A percentile compares a stretch with the other conserved stretches of the same genome.
Evolutionary conservation across 164 flowering plant genomes (phyloP).

Genomic region (Buxus sempervirens): DNA sequence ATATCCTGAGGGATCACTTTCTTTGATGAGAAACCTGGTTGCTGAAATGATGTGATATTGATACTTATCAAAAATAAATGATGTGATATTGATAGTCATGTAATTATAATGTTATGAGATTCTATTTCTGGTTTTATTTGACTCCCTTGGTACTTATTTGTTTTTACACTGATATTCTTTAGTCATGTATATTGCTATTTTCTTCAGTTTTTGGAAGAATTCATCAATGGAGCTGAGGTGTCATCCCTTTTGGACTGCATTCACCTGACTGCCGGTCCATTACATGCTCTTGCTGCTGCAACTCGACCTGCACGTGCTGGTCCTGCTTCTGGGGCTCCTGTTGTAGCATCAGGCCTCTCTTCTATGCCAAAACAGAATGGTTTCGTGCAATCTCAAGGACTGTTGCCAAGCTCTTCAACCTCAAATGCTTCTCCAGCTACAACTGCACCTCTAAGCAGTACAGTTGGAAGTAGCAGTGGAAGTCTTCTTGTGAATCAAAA

Average conservation of each 20-base stretch:
- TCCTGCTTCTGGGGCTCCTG: slow-evolving; percentile 71
- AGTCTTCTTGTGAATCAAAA: slow-evolving; percentile 54
- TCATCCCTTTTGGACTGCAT: slow-evolving; percentile 94
- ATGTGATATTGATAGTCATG: too few species aligned
- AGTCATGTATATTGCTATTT: too few species aligned
- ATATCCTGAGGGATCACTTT: too few species aligned
- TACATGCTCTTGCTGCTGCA: slow-evolving; percentile 95
- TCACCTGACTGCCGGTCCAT: slow-evolving; percentile 94
- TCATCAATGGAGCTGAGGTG: slow-evolving; percentile 96
- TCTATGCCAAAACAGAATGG: slow-evolving; percentile 55
- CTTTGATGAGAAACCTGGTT: too few species aligned
- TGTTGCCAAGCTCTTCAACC: slow-evolving; percentile 41
- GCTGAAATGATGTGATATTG: too few species aligned
- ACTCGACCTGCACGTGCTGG: slow-evolving; percentile 96
- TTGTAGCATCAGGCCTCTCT: slow-evolving; percentile 41
- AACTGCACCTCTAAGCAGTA: slow-evolving; percentile 38
- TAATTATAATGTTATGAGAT: too few species aligned
- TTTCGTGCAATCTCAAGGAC: slow-evolving; percentile 47
- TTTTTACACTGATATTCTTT: too few species aligned
- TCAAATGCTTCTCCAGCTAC: slow-evolving; percentile 41
- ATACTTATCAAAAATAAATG: too few species aligned
- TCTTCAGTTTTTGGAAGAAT: slow-evolving; percentile 92
- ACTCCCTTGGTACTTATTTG: too few species aligned
- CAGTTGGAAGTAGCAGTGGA: slow-evolving; percentile 34
- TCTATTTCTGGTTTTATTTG: too few species aligned